Evolutionary conservation across 768 basidiomycete species (phyloP).

Genomic region (Paxillus involutus): DNA sequence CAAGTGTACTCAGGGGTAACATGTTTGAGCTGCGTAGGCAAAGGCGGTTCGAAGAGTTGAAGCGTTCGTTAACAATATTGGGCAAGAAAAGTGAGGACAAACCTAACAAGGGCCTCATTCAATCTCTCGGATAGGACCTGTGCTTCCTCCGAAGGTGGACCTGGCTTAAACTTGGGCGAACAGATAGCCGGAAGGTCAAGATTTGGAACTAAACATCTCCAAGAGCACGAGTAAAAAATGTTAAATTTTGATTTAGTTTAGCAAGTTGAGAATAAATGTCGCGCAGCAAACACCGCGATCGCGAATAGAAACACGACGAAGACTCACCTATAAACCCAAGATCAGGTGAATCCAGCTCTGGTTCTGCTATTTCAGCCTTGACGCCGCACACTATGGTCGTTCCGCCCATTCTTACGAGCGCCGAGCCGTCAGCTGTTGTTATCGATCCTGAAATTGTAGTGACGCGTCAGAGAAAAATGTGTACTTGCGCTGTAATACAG

Average conservation of each 20-base stretch:
- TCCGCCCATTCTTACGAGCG: constrained; percentile 85
- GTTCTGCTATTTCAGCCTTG: constrained; percentile 93
- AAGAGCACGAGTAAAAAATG: neutral
- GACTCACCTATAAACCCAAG: constrained; percentile 81
- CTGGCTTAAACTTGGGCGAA: constrained; percentile 91
- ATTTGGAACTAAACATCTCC: constrained; percentile 71
- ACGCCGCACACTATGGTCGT: constrained; percentile 97
- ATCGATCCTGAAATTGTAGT: constrained; percentile 66
- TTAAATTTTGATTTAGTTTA: neutral
- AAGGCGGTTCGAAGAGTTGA: too few relatives aligned
- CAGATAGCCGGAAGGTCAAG: constrained; percentile 92
- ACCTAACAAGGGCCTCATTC: constrained; percentile 77
- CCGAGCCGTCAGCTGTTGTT: constrained; percentile 90
- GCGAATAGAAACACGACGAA: neutral
- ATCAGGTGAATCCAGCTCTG: constrained; percentile 71
- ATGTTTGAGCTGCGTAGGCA: constrained; percentile 53
- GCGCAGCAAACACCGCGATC: neutral
- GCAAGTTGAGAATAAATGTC: neutral
- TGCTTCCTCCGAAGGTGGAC: constrained; percentile 92
- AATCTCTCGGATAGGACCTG: constrained; percentile 86
- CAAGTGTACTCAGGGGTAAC: constrained; percentile 65
- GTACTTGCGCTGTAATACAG: too few relatives aligned
- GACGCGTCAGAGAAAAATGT: neutral
- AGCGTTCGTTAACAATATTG: too few relatives aligned
- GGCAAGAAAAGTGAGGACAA: constrained; percentile 25